phyloP scores from a whole-genome alignment of 305 asterid genomes.

The Stenogyne calaminthoides region DNA sequence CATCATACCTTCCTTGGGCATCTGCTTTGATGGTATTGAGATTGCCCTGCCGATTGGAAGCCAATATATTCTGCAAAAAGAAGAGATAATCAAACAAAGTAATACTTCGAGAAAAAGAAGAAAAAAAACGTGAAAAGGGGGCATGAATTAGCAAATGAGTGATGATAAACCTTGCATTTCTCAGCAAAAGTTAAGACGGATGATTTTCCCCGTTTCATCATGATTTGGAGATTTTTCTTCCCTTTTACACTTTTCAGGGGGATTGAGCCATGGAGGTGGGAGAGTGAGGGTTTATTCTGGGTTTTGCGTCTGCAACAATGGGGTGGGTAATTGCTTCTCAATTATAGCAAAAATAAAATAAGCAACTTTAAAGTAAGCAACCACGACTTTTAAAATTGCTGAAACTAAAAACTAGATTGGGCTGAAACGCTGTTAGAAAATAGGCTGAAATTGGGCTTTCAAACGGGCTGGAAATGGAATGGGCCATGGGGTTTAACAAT shows the following conservation, averaged over 20 bases:
- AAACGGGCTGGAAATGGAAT: too few relatives aligned
- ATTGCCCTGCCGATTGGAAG: slow-evolving; percentile 82
- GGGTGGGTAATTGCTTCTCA: too few relatives aligned
- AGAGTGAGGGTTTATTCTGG: neutral
- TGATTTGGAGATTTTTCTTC: slow-evolving; percentile 14
- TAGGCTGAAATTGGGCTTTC: too few relatives aligned
- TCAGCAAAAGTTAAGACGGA: slow-evolving; percentile 60
- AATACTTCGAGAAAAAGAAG: slow-evolving; percentile 3
- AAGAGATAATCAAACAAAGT: neutral
- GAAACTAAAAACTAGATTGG: too few relatives aligned
- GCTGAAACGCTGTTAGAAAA: too few relatives aligned
- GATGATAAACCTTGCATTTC: slow-evolving; percentile 69
- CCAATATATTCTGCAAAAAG: slow-evolving; percentile 62
- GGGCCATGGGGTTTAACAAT: too few relatives aligned
- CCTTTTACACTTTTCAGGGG: neutral
- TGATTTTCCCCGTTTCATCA: slow-evolving; percentile 56
- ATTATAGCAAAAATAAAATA: too few relatives aligned
- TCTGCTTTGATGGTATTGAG: slow-evolving; percentile 87
- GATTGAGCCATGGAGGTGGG: neutral
- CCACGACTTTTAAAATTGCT: too few relatives aligned
- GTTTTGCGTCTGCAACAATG: neutral
- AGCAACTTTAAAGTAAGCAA: too few relatives aligned
- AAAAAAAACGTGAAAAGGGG: neutral
- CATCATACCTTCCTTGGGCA: slow-evolving; percentile 67
- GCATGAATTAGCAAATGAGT: neutral